These are phyloP conservation scores for Nemania sp. DNA, from an alignment of 2,329 filamentous ascomycete species.

Conservation along the genomic window DNA sequence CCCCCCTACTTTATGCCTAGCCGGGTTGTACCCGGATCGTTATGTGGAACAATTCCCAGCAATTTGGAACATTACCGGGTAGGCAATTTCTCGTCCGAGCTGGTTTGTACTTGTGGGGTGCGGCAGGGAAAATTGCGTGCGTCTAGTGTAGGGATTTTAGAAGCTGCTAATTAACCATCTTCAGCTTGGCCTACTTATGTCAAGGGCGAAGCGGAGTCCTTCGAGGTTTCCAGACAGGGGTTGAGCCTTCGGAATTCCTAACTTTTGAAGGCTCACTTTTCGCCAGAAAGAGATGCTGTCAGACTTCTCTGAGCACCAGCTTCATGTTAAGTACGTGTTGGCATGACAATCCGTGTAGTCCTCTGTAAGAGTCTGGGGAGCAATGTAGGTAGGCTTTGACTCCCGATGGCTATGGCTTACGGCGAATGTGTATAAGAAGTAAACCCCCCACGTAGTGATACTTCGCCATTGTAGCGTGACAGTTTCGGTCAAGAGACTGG, in stretches of 20 bases:
- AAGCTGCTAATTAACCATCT: slow-evolving; percentile 22
- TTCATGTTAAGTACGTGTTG: slow-evolving; percentile 3
- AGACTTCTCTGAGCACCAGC: neutral
- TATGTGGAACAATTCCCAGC: slow-evolving; percentile 34
- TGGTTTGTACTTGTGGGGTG: slow-evolving; percentile 27
- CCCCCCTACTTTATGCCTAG: neutral
- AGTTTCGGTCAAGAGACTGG: slow-evolving; percentile 26
- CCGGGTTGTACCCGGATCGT: slow-evolving; percentile 10
- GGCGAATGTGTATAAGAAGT: slow-evolving; percentile 1
- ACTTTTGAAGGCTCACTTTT: slow-evolving; percentile 2
- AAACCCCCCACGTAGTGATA: slow-evolving; percentile 9
- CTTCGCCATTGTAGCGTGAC: slow-evolving; percentile 9
- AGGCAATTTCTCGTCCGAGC: slow-evolving; percentile 22
- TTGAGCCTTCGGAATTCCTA: slow-evolving; percentile 12
- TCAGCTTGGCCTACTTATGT: slow-evolving; percentile 28
- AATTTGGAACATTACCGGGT: slow-evolving; percentile 27
- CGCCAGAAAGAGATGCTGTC: neutral
- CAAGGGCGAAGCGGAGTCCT: slow-evolving; percentile 21
- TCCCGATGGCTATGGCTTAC: neutral
- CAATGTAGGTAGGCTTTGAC: slow-evolving; percentile 1
- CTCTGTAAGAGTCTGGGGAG: neutral
- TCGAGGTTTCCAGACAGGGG: slow-evolving; percentile 7
- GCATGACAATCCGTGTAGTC: slow-evolving; percentile 2
- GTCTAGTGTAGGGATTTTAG: slow-evolving; percentile 25
- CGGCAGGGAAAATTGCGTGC: slow-evolving; percentile 40